Evolutionary conservation across 495 filamentous ascomycete genomes (phyloP), one percentile per base, ranked within the genome.

Genomic region (Neurospora terricola): DNA sequence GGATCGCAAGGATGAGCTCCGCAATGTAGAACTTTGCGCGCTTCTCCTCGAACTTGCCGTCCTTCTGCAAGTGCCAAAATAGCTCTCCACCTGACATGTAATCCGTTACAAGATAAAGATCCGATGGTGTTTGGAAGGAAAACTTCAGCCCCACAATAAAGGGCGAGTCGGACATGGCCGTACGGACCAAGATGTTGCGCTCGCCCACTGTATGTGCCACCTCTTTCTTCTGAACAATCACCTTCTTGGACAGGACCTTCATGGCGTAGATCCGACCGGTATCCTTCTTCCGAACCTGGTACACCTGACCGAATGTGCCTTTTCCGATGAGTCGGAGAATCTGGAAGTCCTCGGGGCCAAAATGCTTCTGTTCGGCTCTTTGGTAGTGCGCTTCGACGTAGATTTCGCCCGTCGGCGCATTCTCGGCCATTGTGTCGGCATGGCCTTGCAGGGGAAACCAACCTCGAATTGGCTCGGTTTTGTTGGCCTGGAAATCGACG

Each of bases 221-320:
- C 82, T 99, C 96, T 82, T 99, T 99, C 88, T 99, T 99, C 82
- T 99, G 96, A 18, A 99, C 96, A 72, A 99, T 98, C 70, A 99
- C 96, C 85, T 98, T 99, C 87, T 99, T 99, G 12, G 95, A 97
- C 27, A 99, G 84, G 3, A 98, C 94, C 80, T 99, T 99, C 96
- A 99, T 99, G 48, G 96, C 96, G 76, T 98, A 99, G 72, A 99
- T 97, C 23, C 96, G 90, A 76, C 90, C 88, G 2, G 96, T 98
- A 79, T 99, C 96, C 85, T 93, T 96, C 87, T 99, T 98, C 75
- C 93, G 92, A n/a, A 98, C 96, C 77, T 98, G 96, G 77, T 98
- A 99, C 4, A 99, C 96, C 81, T 99, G 96, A n/a, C 96, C 96
- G 81, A 99, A 99, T 0, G 96, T 99, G 78, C 93, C 96, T 83